Evolutionary conservation across 2,329 filamentous ascomycete genomes (phyloP).

Genomic region (Neofusicoccum sp.): DNA sequence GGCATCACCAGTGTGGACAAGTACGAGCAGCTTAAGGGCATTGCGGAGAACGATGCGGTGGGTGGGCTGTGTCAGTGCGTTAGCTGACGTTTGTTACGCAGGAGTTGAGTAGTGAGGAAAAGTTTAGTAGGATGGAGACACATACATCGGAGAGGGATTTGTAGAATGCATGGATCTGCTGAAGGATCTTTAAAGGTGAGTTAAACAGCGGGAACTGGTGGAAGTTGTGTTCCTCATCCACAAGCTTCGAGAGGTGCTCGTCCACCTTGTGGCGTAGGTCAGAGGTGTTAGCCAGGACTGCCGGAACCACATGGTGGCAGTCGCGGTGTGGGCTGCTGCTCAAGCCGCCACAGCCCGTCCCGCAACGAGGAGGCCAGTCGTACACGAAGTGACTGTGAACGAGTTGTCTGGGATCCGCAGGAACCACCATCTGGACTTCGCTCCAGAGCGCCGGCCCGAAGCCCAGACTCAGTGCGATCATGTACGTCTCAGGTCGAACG

Average conservation of each 20-base stretch:
- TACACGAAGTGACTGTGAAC: constrained; percentile 41
- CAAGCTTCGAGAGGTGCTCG: constrained; percentile 35
- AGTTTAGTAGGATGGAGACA: background rate
- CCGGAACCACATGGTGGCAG: constrained; percentile 39
- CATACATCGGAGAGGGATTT: background rate
- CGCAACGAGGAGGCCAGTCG: constrained; percentile 35
- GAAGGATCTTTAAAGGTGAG: constrained; percentile 37
- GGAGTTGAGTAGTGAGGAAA: background rate
- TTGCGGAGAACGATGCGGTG: constrained; percentile 34
- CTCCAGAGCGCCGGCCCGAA: constrained; percentile 35
- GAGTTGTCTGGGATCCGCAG: constrained; percentile 21
- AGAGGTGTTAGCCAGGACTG: constrained; percentile 30
- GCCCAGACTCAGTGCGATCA: constrained; percentile 37
- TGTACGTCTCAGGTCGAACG: constrained; percentile 28
- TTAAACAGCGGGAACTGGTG: constrained; percentile 37
- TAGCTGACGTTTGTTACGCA: background rate
- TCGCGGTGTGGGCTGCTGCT: background rate
- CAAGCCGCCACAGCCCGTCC: constrained; percentile 14
- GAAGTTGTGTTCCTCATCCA: constrained; percentile 34
- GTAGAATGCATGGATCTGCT: constrained; percentile 37
- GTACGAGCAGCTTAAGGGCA: constrained; percentile 41
- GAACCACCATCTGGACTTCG: constrained; percentile 32
- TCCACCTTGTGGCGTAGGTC: constrained; percentile 32
- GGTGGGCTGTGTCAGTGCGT: constrained; percentile 26
- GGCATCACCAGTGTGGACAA: constrained; percentile 43